Conservation (phyloP, 139 green algal species). For the Parachlorella kessleri region DNA sequence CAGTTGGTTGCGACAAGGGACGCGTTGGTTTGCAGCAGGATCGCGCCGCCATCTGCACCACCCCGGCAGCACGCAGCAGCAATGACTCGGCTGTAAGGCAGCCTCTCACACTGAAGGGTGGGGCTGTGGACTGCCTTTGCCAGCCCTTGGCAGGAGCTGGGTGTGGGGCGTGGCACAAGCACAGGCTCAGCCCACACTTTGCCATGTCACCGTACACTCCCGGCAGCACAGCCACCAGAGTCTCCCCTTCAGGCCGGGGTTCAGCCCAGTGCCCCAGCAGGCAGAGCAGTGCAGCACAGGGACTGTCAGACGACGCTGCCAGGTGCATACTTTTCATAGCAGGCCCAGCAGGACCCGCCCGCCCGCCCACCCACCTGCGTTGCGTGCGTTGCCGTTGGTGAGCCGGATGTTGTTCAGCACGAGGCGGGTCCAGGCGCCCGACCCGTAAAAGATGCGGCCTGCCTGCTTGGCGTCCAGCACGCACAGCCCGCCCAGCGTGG, state of each 20-base stretch:
- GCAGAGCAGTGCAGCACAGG: too few relatives aligned
- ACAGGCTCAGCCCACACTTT: too few relatives aligned
- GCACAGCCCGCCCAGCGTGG: constrained; percentile 25
- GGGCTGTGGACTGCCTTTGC: too few relatives aligned
- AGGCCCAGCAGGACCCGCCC: background rate
- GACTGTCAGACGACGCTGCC: too few relatives aligned
- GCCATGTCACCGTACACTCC: too few relatives aligned
- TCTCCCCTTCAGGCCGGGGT: too few relatives aligned
- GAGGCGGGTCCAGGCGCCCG: constrained; percentile 13
- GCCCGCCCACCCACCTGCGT: constrained; percentile 16
- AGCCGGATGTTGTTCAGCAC: constrained; percentile 18
- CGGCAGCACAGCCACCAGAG: too few relatives aligned
- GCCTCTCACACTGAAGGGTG: background rate
- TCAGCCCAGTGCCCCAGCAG: too few relatives aligned
- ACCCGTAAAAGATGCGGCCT: constrained; percentile 23
- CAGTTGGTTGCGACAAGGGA: constrained; percentile 11
- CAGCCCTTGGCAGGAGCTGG: too few relatives aligned
- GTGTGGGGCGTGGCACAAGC: too few relatives aligned
- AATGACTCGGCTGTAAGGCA: background rate
- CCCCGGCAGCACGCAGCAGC: background rate
- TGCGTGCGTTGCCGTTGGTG: constrained; percentile 24
- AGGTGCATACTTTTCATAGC: background rate
- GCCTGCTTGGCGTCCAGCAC: constrained; percentile 32
- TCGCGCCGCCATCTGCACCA: constrained; percentile 17
- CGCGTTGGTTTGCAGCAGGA: constrained; percentile 13